Base-by-base conservation (phyloP, 202 grass and related monocot genomes). In the Sporobolus alterniflorus region DNA sequence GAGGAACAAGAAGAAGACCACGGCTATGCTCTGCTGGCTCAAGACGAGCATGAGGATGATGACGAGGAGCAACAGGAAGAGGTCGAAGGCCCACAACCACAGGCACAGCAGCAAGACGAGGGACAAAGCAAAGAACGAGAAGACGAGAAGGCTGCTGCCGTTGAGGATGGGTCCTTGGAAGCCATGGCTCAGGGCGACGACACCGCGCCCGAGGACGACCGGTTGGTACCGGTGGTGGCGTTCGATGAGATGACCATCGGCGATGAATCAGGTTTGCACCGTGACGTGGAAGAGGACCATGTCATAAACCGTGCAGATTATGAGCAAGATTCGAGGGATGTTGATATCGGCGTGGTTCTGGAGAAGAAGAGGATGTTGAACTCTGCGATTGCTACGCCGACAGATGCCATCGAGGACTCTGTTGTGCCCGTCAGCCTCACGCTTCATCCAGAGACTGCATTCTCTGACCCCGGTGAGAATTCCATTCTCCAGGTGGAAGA, bases 321-420 rank as follows among this genome's bases (percentile, higher is more conserved):
- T 14, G 77, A 78, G 50, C 56, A 30, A 16, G 65, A 82, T 9
- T 1, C 24, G 7, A 50, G 55, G 28, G 86, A 64, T 74, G 61
- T 83, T 25, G 90, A 83, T 41, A 71, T 82, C 55, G 68, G 67
- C 75, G 82, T 64, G 21, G 61, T 75, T 65, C 67, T 83, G 67
- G 78, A 89, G 78, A 82, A 82, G 82, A 88, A 92, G 74, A 86
- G 28, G 73, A 78, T 92, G 73, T 39, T 92, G 44, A 86, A 85
- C 59, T 71, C 82, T 74, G 67, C 62, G 7, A 43, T 69, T 42
- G n/a, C n/a, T n/a, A n/a, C n/a, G n/a, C n/a, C n/a, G n/a, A n/a
- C n/a, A n/a, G n/a, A n/a, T n/a, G n/a, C n/a, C n/a, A n/a, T n/a
- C n/a, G 34, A 79, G 62, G 43, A 87, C 78, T 87, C 52, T 28